Evolutionary conservation across 2,329 filamentous ascomycete species (phyloP).

Genomic region (Fusarium xyrophilum): DNA sequence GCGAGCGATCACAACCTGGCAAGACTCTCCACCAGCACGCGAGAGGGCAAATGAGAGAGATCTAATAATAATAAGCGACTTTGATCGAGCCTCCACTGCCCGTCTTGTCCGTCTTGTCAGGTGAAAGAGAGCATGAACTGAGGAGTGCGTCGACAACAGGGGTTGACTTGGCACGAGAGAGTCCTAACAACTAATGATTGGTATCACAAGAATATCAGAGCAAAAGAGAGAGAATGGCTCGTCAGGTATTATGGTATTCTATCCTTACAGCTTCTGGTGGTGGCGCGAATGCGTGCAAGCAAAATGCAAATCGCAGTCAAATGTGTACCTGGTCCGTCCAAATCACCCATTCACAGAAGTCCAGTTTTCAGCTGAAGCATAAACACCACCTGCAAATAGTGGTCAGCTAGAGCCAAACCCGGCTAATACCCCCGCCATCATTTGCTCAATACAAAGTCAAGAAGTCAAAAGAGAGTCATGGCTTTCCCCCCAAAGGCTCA

Average conservation of each 20-base stretch:
- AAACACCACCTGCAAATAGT: conserved; percentile 27
- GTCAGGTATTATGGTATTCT: neutral
- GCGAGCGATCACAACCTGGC: conserved; percentile 37
- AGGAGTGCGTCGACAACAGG: conserved; percentile 34
- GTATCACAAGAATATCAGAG: neutral
- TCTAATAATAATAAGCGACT: conserved; percentile 38
- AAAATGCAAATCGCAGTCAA: conserved; percentile 5
- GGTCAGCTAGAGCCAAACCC: conserved; percentile 22
- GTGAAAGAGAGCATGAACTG: conserved; percentile 19
- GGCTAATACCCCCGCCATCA: conserved; percentile 24
- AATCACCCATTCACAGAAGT: neutral
- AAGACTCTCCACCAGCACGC: conserved; percentile 36
- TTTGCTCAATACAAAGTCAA: conserved; percentile 26
- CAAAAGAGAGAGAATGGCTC: neutral
- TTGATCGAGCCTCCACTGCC: conserved; percentile 16
- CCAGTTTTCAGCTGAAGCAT: conserved; percentile 12
- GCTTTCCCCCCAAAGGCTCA: conserved; percentile 4
- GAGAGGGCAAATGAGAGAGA: conserved; percentile 41
- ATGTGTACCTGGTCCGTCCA: neutral
- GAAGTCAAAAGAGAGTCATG: conserved; percentile 29
- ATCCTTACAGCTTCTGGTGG: neutral
- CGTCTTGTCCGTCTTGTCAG: neutral
- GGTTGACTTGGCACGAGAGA: conserved; percentile 1
- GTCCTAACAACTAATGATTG: neutral
- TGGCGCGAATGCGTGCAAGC: conserved; percentile 1